phyloP scores from a whole-genome alignment of 2,329 filamentous ascomycete genomes.

The Nannizzia gypsea region DNA sequence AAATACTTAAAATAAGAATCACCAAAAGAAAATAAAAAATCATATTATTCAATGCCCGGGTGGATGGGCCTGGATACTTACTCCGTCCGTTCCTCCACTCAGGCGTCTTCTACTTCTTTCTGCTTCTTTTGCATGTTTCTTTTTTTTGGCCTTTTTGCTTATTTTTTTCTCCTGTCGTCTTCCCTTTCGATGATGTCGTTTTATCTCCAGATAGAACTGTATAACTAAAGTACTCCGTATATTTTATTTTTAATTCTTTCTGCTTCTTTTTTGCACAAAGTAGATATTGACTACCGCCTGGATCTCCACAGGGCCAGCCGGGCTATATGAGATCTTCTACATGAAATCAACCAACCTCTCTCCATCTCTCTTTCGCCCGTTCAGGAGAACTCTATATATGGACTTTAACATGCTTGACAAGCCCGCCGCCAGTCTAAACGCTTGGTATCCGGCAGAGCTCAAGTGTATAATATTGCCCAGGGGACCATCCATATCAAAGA shows the following conservation, averaged over 20 bases:
- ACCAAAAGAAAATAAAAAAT: neutral
- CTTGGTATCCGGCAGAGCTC: neutral
- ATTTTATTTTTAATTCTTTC: neutral
- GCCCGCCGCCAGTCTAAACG: neutral
- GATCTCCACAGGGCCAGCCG: conserved; percentile 3
- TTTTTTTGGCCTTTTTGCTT: neutral
- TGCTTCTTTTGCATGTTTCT: no score
- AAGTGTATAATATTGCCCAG: neutral
- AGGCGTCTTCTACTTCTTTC: no score
- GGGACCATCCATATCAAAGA: neutral
- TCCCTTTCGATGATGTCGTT: neutral
- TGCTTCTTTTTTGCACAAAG: neutral
- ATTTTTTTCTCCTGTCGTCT: neutral
- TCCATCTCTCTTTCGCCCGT: neutral
- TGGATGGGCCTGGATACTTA: neutral
- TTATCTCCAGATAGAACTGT: neutral
- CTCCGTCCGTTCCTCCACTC: neutral
- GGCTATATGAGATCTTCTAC: conserved; percentile 1
- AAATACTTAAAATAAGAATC: neutral
- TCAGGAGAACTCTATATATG: neutral
- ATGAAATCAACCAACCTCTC: conserved; percentile 2
- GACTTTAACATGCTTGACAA: neutral
- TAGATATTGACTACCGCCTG: neutral
- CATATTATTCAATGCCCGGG: conserved; percentile 2
- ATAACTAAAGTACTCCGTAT: no score